Base-by-base conservation (phyloP, 2,329 filamentous ascomycete genomes). In the Bipolaris victoriae region DNA sequence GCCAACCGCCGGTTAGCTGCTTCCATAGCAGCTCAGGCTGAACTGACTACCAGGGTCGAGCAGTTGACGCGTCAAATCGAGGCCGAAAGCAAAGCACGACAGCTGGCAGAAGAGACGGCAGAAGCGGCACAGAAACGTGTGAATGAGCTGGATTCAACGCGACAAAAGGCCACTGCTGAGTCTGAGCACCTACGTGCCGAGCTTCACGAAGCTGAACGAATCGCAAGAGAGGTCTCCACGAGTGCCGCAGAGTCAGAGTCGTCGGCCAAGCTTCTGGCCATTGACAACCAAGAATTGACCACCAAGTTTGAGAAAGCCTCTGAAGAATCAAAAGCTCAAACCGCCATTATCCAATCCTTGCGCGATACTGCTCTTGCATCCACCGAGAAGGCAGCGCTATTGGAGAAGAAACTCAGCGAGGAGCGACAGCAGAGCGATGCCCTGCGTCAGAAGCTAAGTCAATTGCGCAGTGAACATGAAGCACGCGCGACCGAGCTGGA, bases 31-130 rank as follows among this genome's bases (percentile, higher is more conserved):
- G 81, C 88, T 5, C 92, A 97, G 62, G 88, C 86, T 52, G 92
- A 96, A 57, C 81, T 97, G n/a, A 89, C 90, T 63, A 83, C 85
- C n/a, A 89, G 87, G 60, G 76, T 96, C 1, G 90, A 95, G 40
- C 83, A 85, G 16, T 73, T 91, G 49, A 84, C 81, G 20, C 78
- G 83, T 3, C 92, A 97, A 55, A 80, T 96, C 1, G 88, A 92
- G 31, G 87, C 91, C 0, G 96, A 99, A 77, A 91, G 84, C 71
- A 89, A 86, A 59, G 89, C 91, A 5, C 87, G 92, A 48, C 88
- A 92, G 68, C 81, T 97, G 13, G 92, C 95, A 0, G 95, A 99
- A 70, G 94, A 97, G 57, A 96, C 91, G 2, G 84, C 90, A 5
- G 88, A 88, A 65, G 90, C 91, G 24, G 89, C 93, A 2, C 90